A percentile compares a stretch with the other conserved stretches of the same genome.
Conservation (phyloP, 1,284 basidiomycete genomes). For the Moesziomyces parantarcticus region DNA sequence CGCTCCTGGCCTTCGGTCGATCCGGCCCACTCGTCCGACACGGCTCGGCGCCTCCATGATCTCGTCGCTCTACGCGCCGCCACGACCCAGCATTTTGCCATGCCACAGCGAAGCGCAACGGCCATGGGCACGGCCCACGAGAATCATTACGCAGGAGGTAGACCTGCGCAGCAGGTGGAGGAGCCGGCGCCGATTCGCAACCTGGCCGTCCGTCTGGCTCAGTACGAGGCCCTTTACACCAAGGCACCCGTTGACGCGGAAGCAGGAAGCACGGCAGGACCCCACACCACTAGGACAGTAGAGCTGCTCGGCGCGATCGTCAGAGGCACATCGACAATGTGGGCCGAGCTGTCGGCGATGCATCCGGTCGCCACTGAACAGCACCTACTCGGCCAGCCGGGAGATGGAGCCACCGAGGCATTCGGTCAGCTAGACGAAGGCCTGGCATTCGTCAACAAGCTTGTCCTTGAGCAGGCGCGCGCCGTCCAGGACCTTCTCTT, state of each 20-base stretch:
- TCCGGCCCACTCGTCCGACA: slow-evolving; percentile 25
- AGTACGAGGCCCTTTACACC: slow-evolving; percentile 42
- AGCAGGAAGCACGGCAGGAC: slow-evolving; percentile 13
- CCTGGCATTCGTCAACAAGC: slow-evolving; percentile 42
- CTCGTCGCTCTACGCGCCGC: slow-evolving; percentile 29
- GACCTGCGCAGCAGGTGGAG: background rate
- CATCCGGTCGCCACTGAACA: slow-evolving; percentile 45
- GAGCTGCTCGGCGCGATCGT: slow-evolving; percentile 47
- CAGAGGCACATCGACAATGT: slow-evolving; percentile 35
- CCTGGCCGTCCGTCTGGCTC: slow-evolving; percentile 34
- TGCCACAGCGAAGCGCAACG: slow-evolving; percentile 26
- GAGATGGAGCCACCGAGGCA: slow-evolving; percentile 33
- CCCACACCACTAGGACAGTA: slow-evolving; percentile 27
- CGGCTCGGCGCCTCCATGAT: slow-evolving; percentile 34
- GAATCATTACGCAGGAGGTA: slow-evolving; percentile 3
- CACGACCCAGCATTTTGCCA: slow-evolving; percentile 1
- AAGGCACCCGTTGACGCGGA: slow-evolving; percentile 21
- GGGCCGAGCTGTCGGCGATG: slow-evolving; percentile 42
- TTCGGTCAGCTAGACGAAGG: slow-evolving; percentile 48
- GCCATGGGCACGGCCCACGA: slow-evolving; percentile 24
- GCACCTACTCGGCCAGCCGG: slow-evolving; percentile 32
- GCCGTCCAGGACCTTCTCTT: slow-evolving; percentile 46
- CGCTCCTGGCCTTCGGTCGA: slow-evolving; percentile 16
- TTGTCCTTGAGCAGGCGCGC: slow-evolving; percentile 44
- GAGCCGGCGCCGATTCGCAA: slow-evolving; percentile 48